Base-by-base conservation (phyloP, 768 basidiomycete species). In the button mushroom (Agaricus bisporus) region DNA sequence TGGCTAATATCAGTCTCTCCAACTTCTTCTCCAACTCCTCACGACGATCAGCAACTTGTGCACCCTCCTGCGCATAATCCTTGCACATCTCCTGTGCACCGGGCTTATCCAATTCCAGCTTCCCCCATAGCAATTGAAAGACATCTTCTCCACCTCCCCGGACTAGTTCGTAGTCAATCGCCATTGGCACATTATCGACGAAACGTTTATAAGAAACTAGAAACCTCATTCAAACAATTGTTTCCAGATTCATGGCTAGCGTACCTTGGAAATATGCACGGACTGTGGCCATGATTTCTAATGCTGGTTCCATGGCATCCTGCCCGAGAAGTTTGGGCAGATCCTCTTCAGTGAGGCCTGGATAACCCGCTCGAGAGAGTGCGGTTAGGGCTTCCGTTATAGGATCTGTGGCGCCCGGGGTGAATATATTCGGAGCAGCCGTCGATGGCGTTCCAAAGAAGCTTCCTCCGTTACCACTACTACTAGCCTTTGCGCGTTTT, bases 231-330 rank as follows among this genome's bases (percentile, higher is more conserved):
- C 12, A 26, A 25, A 58, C 14, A 46, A 38, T 25, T 25, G 12
- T 15, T 20, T 25, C n/a, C 10, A 7, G 32, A 41, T 32, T 41
- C 20, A 9, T 14, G n/a, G 43, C 14, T 25, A 15, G 32, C 56
- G 17, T 60, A 85, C 88, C 86, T 73, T 88, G 83, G 64, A 88
- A 88, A 58, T 88, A 88, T 0, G 82, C 86, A 4, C 84, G 72
- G 1, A 87, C 83, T 51, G 81, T 77, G 0, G 84, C 83, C 85
- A 89, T 88, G 59, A 88, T 85, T 3, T 66, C 59, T 15, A 88
- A 58, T 0, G 82, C 82, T 0, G 77, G 73, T 36, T 82, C 82
- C 71, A 73, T 75, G 2, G 67, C 67, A 55, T 86, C 82, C 0
- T 70, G 53, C 0, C 78, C 74, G 3, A 82, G 68, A 0, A 87